Evolutionary conservation across 2,329 filamentous ascomycete species (phyloP).

Genomic region (Trichoderma koningii): DNA sequence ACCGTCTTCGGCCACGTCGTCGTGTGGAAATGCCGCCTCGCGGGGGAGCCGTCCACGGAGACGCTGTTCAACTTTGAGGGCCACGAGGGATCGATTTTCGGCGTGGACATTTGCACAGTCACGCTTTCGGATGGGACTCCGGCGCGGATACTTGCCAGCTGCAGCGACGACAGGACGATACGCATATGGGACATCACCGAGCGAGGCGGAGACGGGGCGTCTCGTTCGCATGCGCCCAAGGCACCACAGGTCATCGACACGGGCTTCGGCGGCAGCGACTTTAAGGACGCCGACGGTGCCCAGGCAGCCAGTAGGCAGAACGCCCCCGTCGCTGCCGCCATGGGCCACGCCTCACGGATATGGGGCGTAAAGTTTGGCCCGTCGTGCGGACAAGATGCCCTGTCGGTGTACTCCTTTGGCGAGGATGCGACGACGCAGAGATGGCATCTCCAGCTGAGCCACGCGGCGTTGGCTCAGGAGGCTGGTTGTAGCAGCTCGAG

Average conservation of each 20-base stretch:
- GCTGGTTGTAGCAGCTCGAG: conserved; percentile 10
- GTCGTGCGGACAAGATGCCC: conserved; percentile 30
- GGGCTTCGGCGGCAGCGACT: conserved; percentile 19
- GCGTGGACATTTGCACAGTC: conserved; percentile 73
- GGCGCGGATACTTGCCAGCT: conserved; percentile 76
- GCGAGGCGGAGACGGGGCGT: conserved; percentile 31
- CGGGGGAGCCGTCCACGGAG: conserved; percentile 37
- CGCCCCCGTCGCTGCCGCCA: conserved; percentile 66
- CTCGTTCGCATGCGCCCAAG: conserved; percentile 63
- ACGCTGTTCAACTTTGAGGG: conserved; percentile 59
- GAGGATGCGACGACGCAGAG: conserved; percentile 78
- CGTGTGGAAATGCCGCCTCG: conserved; percentile 73
- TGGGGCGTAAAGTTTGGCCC: conserved; percentile 77
- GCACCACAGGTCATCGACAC: conserved; percentile 28
- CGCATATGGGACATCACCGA: conserved; percentile 82
- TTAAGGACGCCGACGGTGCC: background rate
- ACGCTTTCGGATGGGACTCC: conserved; percentile 41
- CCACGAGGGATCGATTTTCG: conserved; percentile 94
- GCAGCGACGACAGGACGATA: conserved; percentile 91
- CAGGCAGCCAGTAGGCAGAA: background rate
- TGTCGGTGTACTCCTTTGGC: conserved; percentile 70
- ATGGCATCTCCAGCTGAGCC: conserved; percentile 61
- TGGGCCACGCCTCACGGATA: conserved; percentile 87
- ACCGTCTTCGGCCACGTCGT: conserved; percentile 95
- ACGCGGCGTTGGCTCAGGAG: background rate